Evolutionary conservation across 2,329 filamentous ascomycete genomes (phyloP), one percentile per base, ranked within the genome.

Genomic region (Phoma sp.): DNA sequence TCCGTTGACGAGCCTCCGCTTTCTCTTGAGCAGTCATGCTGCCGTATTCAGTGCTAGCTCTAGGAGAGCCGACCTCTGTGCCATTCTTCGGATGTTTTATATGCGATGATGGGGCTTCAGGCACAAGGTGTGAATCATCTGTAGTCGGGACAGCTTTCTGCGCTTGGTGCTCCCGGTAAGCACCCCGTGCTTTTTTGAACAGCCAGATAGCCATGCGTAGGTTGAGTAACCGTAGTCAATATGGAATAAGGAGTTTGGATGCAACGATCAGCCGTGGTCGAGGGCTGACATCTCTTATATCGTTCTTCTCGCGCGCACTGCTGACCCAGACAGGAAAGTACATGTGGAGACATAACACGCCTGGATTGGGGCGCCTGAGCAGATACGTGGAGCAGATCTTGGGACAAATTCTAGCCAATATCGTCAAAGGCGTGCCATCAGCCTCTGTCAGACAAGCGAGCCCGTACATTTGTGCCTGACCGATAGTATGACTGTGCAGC

Each of bases 171-270:
- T 67, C 66, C 9, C 48, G 47, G 9, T 59, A 38, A 38, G 68
- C 70, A 29, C 64, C 53, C 7, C 60, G 59, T 29, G 71, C 50
- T 38, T 70, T 61, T 52, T 59, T 70, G 60, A 55, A 72, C 1
- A 72, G 58, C 47, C 43, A 52, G 43, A 56, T 51, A n/a, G 53
- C 43, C 53, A 56, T 56, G 47, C 10, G 27, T 29, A 9, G 27
- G 6, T 29, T 29, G 18, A 18, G 18, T 18, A 18, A 18, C 18
- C 18, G 18, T 18, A 18, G 18, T 18, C 18, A 18, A 18, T 18
- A 18, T 18, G 18, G 18, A 18, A 29, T 3, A 29, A 29, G 27
- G 27, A 18, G 18, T 18, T 9, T 29, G 27, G 9, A 9, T 29
- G 27, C 27, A 9, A 29, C 27, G 1, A 29, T 6, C 6, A 29